A percentile compares a stretch with the other conserved stretches of the same genome.
Evolutionary conservation across 306 rosid species (phyloP).

Genomic region (Echinosophora koreensis): DNA sequence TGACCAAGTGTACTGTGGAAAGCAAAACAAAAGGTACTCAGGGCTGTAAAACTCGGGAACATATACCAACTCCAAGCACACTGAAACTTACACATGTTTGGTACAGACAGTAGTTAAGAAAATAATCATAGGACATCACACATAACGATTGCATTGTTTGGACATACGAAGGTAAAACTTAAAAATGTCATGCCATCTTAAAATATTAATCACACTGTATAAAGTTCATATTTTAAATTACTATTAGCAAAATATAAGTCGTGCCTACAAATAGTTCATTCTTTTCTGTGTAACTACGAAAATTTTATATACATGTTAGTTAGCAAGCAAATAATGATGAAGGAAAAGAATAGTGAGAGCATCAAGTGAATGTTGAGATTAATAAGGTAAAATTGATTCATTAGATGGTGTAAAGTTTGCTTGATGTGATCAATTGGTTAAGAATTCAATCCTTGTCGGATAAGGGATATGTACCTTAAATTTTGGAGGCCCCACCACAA

Average conservation of each 20-base stretch:
- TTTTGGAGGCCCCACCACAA: slow-evolving; percentile 95
- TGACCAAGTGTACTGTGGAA: slow-evolving; percentile 89
- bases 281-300: too few relatives aligned
- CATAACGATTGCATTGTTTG: slow-evolving; percentile 5
- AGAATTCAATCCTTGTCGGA: slow-evolving; percentile 9
- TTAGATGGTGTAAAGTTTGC: neutral
- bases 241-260: neutral
- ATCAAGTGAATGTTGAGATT: slow-evolving; percentile 21
- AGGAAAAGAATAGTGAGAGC: neutral
- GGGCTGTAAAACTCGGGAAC: slow-evolving; percentile 12
- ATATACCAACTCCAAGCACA: neutral
- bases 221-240: slow-evolving; percentile 22
- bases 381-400: neutral
- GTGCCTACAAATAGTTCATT: too few relatives aligned
- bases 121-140: neutral
- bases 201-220: neutral
- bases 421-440: neutral
- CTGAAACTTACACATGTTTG: slow-evolving; percentile 3
- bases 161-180: neutral
- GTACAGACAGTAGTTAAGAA: slow-evolving; percentile 19
- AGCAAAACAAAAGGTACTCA: slow-evolving; percentile 42
- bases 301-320: neutral
- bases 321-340: neutral
- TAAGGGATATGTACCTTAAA: slow-evolving; percentile 62
- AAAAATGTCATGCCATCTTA: neutral